Evolutionary conservation across 1,284 basidiomycete species (phyloP), one percentile per base, ranked within the genome.

Genomic region (Sphagnurus paluster): DNA sequence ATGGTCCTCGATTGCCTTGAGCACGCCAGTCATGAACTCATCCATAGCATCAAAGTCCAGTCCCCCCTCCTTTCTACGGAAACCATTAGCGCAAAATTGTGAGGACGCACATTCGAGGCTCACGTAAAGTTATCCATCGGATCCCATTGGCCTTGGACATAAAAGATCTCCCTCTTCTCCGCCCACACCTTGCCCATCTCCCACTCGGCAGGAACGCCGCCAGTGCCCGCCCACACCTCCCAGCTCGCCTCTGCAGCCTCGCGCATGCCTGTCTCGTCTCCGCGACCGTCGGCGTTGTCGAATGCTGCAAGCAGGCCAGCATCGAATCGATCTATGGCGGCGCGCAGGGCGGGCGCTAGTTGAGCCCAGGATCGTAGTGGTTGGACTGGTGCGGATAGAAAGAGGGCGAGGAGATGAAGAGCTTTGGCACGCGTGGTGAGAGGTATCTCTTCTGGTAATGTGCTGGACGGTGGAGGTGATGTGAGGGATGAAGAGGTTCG

Each of bases 41-140:
- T 97, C 93, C 96, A 98, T 98, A 0, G 95, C 80, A 16, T 87
- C 87, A 59, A 99, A 98, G 59, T 90, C 83, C 26, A 96, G 75
- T 19, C 70, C 64, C 11, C 72, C 75, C n/a, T 76, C 59, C 67
- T 76, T 62, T 38, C 62, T 67, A 34, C 7, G 16, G 2, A 25
- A 26, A 3, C 26, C 32, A 52, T 20, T 50, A 16, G 4, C 13
- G 8, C 16, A 8, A 4, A 32, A 9, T 43, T 49, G 34, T 28
- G 17, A 16, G n/a, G 26, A 10, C 13, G 21, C 53, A 71, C 7
- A 40, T 21, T 28, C 20, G 44, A 26, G 49, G 76, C 89, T 64
- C 63, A 90, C 86, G 85, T 86, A 60, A 95, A 83, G 66, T 97
- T 97, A 51, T 87, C 82, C 29, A 87, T 60, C 0, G 93, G 80